These are phyloP conservation scores for Haplographium delicatum DNA, from an alignment of 495 filamentous ascomycete genomes.

Conservation along the genomic window DNA sequence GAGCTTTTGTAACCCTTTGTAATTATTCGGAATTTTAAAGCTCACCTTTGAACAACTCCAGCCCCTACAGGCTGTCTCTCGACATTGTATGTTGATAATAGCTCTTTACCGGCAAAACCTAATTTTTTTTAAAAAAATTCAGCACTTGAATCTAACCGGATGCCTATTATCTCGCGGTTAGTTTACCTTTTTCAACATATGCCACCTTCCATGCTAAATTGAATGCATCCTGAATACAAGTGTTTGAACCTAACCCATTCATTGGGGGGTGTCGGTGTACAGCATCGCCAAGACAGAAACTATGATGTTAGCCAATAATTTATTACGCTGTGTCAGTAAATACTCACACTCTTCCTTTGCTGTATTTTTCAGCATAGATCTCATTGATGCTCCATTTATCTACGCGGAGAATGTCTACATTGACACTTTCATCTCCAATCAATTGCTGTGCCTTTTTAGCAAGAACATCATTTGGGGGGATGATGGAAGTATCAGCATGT, in stretches of 20 bases:
- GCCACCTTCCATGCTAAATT: conserved; percentile 55
- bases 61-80: conserved; percentile 48
- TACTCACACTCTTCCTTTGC: conserved; percentile 16
- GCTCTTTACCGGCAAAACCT: no score
- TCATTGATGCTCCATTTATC: conserved; percentile 50
- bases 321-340: background rate
- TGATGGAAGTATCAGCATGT: conserved; percentile 28
- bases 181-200: conserved; percentile 38
- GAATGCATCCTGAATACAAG: conserved; percentile 50
- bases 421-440: conserved; percentile 43
- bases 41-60: conserved; percentile 39
- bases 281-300: conserved; percentile 49
- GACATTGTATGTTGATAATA: conserved; percentile 34
- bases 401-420: conserved; percentile 38
- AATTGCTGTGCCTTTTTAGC: conserved; percentile 34
- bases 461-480: conserved; percentile 37
- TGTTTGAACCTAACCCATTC: conserved; percentile 48
- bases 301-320: background rate
- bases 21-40: no score
- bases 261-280: conserved; percentile 48
- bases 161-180: conserved; percentile 35
- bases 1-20: no score
- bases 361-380: conserved; percentile 38
- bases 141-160: no score
- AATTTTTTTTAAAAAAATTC: no score